Evolutionary conservation across 2,329 filamentous ascomycete genomes (phyloP).

Genomic region (Myriosclerotinia curreyana): DNA sequence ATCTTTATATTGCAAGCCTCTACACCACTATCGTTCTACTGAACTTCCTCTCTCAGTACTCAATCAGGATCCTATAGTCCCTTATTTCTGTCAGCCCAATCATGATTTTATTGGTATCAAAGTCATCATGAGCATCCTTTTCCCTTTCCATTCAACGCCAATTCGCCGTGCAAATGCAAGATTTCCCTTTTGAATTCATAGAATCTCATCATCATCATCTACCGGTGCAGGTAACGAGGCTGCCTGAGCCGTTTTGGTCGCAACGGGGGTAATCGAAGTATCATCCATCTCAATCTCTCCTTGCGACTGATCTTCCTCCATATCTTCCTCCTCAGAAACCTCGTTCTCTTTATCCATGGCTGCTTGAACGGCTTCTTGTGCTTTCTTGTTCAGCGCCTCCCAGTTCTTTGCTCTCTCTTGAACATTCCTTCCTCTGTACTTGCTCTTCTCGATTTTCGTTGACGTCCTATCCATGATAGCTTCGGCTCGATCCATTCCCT

Average conservation of each 20-base stretch:
- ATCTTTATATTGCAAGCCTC: background rate
- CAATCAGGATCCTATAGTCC: background rate
- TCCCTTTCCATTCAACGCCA: slow-evolving; percentile 19
- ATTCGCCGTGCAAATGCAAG: slow-evolving; percentile 31
- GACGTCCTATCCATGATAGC: slow-evolving; percentile 58
- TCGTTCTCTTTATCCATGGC: slow-evolving; percentile 29
- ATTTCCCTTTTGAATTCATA: slow-evolving; percentile 23
- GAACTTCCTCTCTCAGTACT: background rate
- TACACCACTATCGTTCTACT: background rate
- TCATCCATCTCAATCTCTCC: slow-evolving; percentile 22
- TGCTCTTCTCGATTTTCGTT: slow-evolving; percentile 55
- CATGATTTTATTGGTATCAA: slow-evolving; percentile 30
- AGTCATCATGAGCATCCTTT: slow-evolving; percentile 14
- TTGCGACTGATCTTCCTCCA: slow-evolving; percentile 22
- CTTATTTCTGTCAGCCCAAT: background rate
- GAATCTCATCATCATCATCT: slow-evolving; percentile 35
- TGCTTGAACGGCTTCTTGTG: slow-evolving; percentile 33
- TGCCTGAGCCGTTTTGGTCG: slow-evolving; percentile 15
- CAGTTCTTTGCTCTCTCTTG: slow-evolving; percentile 53
- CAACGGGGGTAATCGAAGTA: slow-evolving; percentile 10
- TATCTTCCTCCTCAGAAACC: slow-evolving; percentile 25
- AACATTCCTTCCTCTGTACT: slow-evolving; percentile 47
- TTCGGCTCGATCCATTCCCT: slow-evolving; percentile 56
- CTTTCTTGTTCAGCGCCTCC: slow-evolving; percentile 56
- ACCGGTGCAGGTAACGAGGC: slow-evolving; percentile 20